A percentile compares a stretch with the other conserved stretches of the same genome.
These are phyloP conservation scores for Ulota crispa DNA, from an alignment of 225 moss, liverwort and hornwort species.

Conservation along the genomic window DNA sequence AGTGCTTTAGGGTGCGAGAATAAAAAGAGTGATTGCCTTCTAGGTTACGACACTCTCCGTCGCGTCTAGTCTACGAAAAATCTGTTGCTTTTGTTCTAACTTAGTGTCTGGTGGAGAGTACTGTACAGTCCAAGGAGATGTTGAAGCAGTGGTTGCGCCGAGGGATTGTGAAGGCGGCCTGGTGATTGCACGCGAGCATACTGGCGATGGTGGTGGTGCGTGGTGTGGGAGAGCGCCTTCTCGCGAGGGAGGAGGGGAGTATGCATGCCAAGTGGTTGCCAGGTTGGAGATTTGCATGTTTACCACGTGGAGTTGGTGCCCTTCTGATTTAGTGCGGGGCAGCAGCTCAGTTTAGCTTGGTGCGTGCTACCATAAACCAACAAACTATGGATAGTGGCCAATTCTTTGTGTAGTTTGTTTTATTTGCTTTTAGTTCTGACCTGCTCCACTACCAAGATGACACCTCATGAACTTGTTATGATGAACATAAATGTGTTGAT, in stretches of 20 bases:
- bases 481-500: too few relatives aligned
- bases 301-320: neutral
- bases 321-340: neutral
- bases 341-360: too few relatives aligned
- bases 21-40: neutral
- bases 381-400: too few relatives aligned
- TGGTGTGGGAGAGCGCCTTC: neutral
- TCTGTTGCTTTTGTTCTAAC: neutral
- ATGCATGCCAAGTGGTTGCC: conserved; percentile 9
- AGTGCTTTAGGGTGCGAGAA: neutral
- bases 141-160: neutral
- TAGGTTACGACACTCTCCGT: neutral
- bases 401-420: too few relatives aligned
- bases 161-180: neutral
- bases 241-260: neutral
- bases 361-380: too few relatives aligned
- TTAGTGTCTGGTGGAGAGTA: too few relatives aligned
- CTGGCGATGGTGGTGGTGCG: neutral
- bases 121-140: neutral
- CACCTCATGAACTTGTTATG: too few relatives aligned
- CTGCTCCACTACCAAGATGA: too few relatives aligned
- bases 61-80: neutral
- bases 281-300: neutral
- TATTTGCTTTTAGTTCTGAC: too few relatives aligned
- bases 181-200: neutral